Base-by-base conservation (phyloP, 2,329 filamentous ascomycete species). In the Pleomassaria siparia region DNA sequence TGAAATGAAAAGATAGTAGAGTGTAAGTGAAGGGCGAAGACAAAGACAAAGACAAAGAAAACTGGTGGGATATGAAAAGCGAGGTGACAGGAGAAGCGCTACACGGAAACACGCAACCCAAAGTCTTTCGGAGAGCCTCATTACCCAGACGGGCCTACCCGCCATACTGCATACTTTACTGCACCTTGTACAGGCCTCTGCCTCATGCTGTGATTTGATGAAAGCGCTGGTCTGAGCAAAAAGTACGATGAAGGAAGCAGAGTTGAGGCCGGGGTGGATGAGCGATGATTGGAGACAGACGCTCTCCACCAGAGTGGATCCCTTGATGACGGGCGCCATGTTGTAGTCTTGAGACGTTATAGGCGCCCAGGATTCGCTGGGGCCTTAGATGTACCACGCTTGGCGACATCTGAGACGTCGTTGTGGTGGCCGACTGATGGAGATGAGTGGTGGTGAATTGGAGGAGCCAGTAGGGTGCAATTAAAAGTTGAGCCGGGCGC, bases 331-430 rank as follows among this genome's bases (percentile, higher is more conserved):
- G 62, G 62, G 64, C 67, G 66, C 67, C 64, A 67, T 62, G 43
- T 49, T 44, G 51, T 51, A 56, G 57, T 42, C 46, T 58, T 55
- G 59, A 62, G 58, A 59, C 59, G n/a, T 63, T 58, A 53, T 68
- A 71, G 60, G 58, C 66, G 66, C 66, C 61, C 49, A 57, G 58
- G 63, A 71, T 69, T 69, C 62, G 67, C 60, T 68, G 57, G 55
- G 43, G 40, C 47, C n/a, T 54, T 53, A 61, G 56, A 64, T 67
- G 62, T 63, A 62, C 60, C 55, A 65, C 62, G 56, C 55, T 59
- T 60, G 56, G 56, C 51, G 51, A 59, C 47, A 63, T 60, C 60
- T 64, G 66, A 70, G 66, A 70, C 67, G 66, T 45, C 53, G 56
- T 51, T 49, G 57, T 65, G 54, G 60, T 62, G 58, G 62, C 56